Evolutionary conservation across 768 basidiomycete genomes (phyloP), one percentile per base, ranked within the genome.

Genomic region (Lentinus brumalis): DNA sequence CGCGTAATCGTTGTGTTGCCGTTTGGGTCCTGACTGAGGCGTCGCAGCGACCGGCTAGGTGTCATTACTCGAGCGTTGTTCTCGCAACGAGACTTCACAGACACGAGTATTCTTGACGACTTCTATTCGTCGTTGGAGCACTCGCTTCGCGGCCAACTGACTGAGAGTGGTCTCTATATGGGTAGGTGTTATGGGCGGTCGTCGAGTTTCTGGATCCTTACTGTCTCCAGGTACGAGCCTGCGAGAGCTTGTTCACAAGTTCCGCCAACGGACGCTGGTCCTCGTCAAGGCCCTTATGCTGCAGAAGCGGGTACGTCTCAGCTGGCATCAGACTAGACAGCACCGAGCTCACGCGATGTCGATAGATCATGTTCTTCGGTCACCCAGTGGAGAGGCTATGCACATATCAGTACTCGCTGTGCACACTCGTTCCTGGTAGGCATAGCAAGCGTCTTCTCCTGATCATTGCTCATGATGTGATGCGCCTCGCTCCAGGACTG

Each of bases 391-490:
- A 99, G 74, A 87, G 88, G 49, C 77, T 99, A 18, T 98, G 96
- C 77, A 98, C 95, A 29, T 98, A 94, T 70, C 97, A 99, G 73
- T 99, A 99, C 73, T 96, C 95, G 0, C 81, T 98, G n/a, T 84
- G 97, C 50, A 94, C 96, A 0, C 80, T 98, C 8, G 82, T 98
- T 61, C 96, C 96, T 10, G 91, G 93, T 92, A 53, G 50, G 82
- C 44, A 8, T n/a, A 41, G 21, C 3, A 5, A 1, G 8, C 16
- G 5, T 15, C 2, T 30, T 26, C 4, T 26, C 26, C 9, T 40
- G 35, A 18, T 26, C 49, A 41, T 35, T 60, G 45, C 38, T 47
- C 7, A 47, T 55, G n/a, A 60, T 16, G 40, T 4, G 29, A 46
- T 53, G 5, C 45, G 7, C 30, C 35, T 14, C 18, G 5, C 15